Evolutionary conservation across 2,329 filamentous ascomycete genomes (phyloP).

Genomic region (Ramichloridium luteum): DNA sequence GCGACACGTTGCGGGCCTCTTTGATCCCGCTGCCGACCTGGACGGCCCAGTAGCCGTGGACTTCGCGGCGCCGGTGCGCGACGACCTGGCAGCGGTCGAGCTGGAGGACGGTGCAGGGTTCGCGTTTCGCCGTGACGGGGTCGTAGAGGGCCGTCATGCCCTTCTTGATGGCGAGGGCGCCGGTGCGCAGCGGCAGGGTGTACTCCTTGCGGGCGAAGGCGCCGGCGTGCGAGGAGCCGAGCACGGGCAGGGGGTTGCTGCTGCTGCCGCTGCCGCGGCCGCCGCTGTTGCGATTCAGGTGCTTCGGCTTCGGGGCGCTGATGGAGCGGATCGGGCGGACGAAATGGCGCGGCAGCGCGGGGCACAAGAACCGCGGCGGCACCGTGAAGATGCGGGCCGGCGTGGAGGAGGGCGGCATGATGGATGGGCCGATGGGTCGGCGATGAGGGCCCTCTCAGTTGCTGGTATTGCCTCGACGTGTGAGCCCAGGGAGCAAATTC

Average conservation of each 20-base stretch:
- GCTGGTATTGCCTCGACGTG: too few species aligned
- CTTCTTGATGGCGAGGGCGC: slow-evolving; percentile 78
- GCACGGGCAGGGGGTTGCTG: slow-evolving; percentile 36
- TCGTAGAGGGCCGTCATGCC: slow-evolving; percentile 92
- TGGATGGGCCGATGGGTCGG: too few species aligned
- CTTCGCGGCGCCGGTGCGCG: slow-evolving; percentile 65
- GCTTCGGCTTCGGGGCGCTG: slow-evolving; percentile 36
- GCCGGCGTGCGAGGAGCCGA: slow-evolving; percentile 45
- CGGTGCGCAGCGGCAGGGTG: slow-evolving; percentile 56
- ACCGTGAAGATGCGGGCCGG: slow-evolving; percentile 15
- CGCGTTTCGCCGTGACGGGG: slow-evolving; percentile 58
- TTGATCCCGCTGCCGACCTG: slow-evolving; percentile 73
- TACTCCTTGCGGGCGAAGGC: slow-evolving; percentile 47
- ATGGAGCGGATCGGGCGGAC: slow-evolving; percentile 45
- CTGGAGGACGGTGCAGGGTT: slow-evolving; percentile 83
- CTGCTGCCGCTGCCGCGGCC: slow-evolving; percentile 45
- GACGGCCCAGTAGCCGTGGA: slow-evolving; percentile 87
- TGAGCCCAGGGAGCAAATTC: too few species aligned
- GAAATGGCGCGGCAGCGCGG: slow-evolving; percentile 16
- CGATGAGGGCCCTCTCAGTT: too few species aligned
- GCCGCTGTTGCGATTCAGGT: slow-evolving; percentile 41
- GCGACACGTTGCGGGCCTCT: slow-evolving; percentile 62
- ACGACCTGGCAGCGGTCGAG: slow-evolving; percentile 86
- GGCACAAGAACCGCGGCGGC: slow-evolving; percentile 24
- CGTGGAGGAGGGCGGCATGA: slow-evolving; percentile 19